Conservation (phyloP, 108 stramenopile genomes). For the Bacterosira constricta region DNA sequence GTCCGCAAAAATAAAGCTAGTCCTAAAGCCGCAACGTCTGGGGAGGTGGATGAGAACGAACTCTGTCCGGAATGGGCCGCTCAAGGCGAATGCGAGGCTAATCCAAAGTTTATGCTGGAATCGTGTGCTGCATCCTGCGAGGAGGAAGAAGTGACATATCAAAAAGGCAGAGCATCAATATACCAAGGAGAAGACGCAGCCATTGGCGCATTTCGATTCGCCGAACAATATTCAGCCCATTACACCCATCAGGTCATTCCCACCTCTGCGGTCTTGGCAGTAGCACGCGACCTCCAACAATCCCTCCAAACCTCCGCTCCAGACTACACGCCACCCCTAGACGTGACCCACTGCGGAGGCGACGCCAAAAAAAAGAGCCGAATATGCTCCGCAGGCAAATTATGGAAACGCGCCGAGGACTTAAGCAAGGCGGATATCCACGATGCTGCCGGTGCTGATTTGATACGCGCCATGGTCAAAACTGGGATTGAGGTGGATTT, state of each 20-base stretch:
- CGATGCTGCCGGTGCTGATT: conserved; percentile 54
- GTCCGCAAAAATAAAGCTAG: background rate
- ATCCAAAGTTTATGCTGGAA: conserved; percentile 49
- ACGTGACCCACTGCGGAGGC: conserved; percentile 53
- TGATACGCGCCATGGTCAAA: conserved; percentile 54
- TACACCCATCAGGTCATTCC: conserved; percentile 31
- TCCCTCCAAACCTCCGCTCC: background rate
- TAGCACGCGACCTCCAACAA: conserved; percentile 33
- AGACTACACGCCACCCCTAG: conserved; percentile 41
- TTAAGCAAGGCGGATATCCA: conserved; percentile 53
- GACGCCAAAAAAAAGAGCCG: conserved; percentile 16
- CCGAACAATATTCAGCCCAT: conserved; percentile 39
- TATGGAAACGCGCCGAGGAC: conserved; percentile 64
- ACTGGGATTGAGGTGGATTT: conserved; percentile 61
- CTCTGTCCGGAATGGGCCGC: conserved; percentile 39
- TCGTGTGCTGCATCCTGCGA: conserved; percentile 42
- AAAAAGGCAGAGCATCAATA: conserved; percentile 10
- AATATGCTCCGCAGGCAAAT: conserved; percentile 54
- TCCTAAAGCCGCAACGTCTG: background rate
- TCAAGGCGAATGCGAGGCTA: conserved; percentile 48
- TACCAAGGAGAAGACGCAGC: conserved; percentile 56
- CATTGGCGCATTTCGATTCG: conserved; percentile 60
- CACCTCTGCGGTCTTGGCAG: conserved; percentile 23
- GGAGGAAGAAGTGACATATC: background rate
- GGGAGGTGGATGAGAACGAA: conserved; percentile 3